Evolutionary conservation across 2,329 filamentous ascomycete genomes (phyloP).

Genomic region (Aspergillus quadrilineatus): DNA sequence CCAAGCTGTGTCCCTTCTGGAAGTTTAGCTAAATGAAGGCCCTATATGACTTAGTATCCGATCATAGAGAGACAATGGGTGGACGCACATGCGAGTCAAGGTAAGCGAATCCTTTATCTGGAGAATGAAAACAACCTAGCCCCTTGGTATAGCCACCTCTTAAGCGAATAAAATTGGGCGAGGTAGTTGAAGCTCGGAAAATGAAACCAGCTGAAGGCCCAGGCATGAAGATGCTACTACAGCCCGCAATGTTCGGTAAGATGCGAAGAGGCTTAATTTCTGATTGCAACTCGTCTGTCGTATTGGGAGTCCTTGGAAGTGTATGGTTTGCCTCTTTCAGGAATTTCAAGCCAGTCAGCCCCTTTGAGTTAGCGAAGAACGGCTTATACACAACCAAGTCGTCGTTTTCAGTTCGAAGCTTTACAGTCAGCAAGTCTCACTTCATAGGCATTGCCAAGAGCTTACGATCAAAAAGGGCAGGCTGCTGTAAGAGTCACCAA

Average conservation of each 20-base stretch:
- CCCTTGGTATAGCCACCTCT: slow-evolving; percentile 67
- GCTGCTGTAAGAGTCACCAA: slow-evolving; percentile 71
- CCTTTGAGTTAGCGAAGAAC: slow-evolving; percentile 48
- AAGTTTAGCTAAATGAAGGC: slow-evolving; percentile 69
- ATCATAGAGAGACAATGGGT: not conserved
- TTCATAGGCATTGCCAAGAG: slow-evolving; percentile 6
- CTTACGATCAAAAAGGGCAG: slow-evolving; percentile 80
- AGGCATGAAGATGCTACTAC: slow-evolving; percentile 78
- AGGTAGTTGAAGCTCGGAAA: slow-evolving; percentile 74
- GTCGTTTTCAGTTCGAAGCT: slow-evolving; percentile 76
- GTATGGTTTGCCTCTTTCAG: slow-evolving; percentile 70
- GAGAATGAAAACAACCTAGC: slow-evolving; percentile 70
- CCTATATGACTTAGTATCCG: slow-evolving; percentile 31
- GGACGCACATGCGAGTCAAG: slow-evolving; percentile 59
- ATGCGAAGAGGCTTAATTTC: slow-evolving; percentile 47
- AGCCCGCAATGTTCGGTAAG: slow-evolving; percentile 62
- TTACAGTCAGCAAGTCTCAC: slow-evolving; percentile 7
- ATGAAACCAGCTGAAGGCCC: slow-evolving; percentile 79
- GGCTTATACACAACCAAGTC: slow-evolving; percentile 88
- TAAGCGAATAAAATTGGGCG: slow-evolving; percentile 72
- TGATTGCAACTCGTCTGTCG: slow-evolving; percentile 26
- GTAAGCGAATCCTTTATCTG: slow-evolving; percentile 77
- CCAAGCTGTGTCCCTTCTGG: slow-evolving; percentile 69
- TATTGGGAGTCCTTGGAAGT: slow-evolving; percentile 58
- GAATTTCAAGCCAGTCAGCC: slow-evolving; percentile 60